Evolutionary conservation across 148 eudicot genomes (phyloP).

Genomic region (Amaranthus hypochondriacus): DNA sequence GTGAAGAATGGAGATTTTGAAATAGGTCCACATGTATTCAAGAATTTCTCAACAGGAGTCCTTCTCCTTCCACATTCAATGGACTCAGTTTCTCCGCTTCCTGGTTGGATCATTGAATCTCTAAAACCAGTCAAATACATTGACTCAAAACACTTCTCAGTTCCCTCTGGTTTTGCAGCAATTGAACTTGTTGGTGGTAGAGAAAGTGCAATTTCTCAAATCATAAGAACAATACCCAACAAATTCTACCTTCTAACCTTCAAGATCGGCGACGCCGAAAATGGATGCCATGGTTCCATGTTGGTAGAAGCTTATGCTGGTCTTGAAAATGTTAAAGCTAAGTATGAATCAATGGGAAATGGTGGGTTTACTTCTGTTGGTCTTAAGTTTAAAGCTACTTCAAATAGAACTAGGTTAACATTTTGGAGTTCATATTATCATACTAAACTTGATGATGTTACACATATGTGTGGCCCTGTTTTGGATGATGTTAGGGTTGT

Average conservation of each 20-base stretch:
- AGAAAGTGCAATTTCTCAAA: conserved; percentile 66
- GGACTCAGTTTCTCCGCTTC: conserved; percentile 42
- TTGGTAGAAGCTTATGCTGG: conserved; percentile 37
- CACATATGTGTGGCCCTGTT: conserved; percentile 70
- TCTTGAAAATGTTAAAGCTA: conserved; percentile 16
- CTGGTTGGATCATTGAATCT: conserved; percentile 49
- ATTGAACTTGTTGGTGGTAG: conserved; percentile 65
- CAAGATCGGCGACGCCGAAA: conserved; percentile 35
- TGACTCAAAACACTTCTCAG: conserved; percentile 57
- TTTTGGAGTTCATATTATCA: conserved; percentile 58
- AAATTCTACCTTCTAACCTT: conserved; percentile 31
- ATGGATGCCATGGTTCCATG: conserved; percentile 39
- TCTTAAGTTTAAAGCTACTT: conserved; percentile 27
- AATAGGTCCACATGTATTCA: conserved; percentile 64
- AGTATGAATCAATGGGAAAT: conserved; percentile 32
- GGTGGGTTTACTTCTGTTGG: conserved; percentile 28
- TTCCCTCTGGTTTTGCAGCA: conserved; percentile 53
- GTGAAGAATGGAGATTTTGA: conserved; percentile 36
- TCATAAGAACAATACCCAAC: conserved; percentile 28
- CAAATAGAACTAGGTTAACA: conserved; percentile 26
- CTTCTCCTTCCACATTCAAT: conserved; percentile 52
- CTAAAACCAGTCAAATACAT: conserved; percentile 72
- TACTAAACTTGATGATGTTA: conserved; percentile 42
- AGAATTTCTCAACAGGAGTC: conserved; percentile 61
- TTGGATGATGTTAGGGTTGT: conserved; percentile 55